Base-by-base conservation (phyloP, 2,329 filamentous ascomycete genomes). In the Diaporthe citri region DNA sequence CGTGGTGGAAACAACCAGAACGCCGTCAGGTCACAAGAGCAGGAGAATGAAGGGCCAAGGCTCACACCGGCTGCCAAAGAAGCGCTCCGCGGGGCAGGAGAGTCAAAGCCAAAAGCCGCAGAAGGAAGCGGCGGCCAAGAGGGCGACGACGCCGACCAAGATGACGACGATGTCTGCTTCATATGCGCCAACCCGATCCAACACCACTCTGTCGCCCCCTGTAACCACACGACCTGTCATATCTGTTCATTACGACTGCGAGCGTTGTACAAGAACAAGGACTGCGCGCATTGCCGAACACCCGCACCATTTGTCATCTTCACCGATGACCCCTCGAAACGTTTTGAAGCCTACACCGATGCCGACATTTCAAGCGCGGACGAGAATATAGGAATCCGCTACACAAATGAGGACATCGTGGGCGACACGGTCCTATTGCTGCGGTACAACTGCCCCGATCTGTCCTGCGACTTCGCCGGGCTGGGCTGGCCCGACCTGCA, bases 191-290 rank as follows among this genome's bases (percentile, higher is more conserved):
- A 96, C 78, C 91, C 93, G 2, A 93, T 99, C 64, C 91, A 94
- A 66, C 95, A 98, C 86, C 92, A 95, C 79, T 94, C 96, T 13
- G 92, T 99, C 78, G 92, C 96, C 43, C 96, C 97, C 28, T 99
- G 97, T 85, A 98, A 98, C 84, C 97, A 99, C 85, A 91, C 94
- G 74, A 98, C 96, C 66, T 99, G 97, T 82, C 97, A 99, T 85
- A 98, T 98, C 78, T 99, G 97, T 84, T 93, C 95, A 13, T 86
- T 99, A 79, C 91, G 97, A 75, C 91, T 98, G 90, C 91, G 97
- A 79, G 97, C 96, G 1, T 87, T 99, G 59, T 99, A 98, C 86
- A 98, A 98, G 87, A 97, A 93, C 76, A 97, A 97, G 84, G 94
- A 96, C 78, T 99, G 97, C 84, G 94, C 96, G n/a, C 96, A 98